These are phyloP conservation scores for Kluyveromyces sp. DNA, from an alignment of 1,139 yeast species.

Conservation along the genomic window DNA sequence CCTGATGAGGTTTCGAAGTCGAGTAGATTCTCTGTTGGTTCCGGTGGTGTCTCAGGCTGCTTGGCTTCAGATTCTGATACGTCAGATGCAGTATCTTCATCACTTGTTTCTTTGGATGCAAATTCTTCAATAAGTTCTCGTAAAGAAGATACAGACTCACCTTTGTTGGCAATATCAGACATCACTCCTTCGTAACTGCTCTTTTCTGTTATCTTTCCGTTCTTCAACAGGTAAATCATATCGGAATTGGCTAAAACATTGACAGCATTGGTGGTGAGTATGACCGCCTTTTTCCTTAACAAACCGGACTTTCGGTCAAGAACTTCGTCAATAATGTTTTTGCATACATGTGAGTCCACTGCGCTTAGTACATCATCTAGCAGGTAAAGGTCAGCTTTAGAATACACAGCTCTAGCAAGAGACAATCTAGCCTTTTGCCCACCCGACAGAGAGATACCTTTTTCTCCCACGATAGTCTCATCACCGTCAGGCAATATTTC, in stretches of 20 bases:
- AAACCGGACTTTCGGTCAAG: constrained; percentile 55
- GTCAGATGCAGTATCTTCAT: constrained; percentile 1
- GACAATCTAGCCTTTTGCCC: constrained; percentile 88
- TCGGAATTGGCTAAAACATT: constrained; percentile 65
- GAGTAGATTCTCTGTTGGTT: not conserved
- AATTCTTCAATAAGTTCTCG: constrained; percentile 48
- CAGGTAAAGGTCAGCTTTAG: constrained; percentile 73
- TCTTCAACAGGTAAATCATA: constrained; percentile 51
- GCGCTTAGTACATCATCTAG: constrained; percentile 79
- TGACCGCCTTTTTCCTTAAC: constrained; percentile 60
- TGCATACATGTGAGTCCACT: constrained; percentile 80
- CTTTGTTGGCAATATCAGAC: constrained; percentile 29
- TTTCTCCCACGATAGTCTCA: constrained; percentile 79
- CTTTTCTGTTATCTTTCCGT: constrained; percentile 53
- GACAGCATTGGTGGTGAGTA: constrained; percentile 76
- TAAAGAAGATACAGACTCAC: constrained; percentile 33
- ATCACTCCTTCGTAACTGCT: constrained; percentile 49
- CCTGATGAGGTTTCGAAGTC: constrained; percentile 1
- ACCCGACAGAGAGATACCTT: constrained; percentile 82
- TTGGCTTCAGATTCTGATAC: not conserved
- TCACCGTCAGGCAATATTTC: constrained; percentile 75
- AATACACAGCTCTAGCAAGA: constrained; percentile 80
- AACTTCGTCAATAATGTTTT: constrained; percentile 52
- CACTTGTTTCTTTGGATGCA: constrained; percentile 34
- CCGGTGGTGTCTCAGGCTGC: not conserved